These are phyloP conservation scores for Achaetomiella virescens DNA, from an alignment of 495 filamentous ascomycete genomes.

Conservation along the genomic window DNA sequence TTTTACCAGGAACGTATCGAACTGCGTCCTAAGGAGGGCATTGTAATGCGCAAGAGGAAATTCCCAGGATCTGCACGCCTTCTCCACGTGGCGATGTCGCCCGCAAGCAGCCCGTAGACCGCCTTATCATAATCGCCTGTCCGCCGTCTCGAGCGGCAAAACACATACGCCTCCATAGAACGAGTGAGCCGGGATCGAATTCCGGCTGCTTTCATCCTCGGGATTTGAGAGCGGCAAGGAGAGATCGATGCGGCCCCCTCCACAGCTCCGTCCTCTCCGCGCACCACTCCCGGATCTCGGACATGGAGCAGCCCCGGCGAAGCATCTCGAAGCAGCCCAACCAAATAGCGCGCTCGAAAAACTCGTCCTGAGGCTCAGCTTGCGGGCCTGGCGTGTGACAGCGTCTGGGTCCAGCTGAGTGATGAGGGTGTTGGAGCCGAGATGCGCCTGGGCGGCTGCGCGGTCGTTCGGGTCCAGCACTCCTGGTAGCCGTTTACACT, in stretches of 20 bases:
- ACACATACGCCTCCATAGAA: conserved; percentile 78
- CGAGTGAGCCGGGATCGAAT: conserved; percentile 45
- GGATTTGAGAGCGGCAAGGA: conserved; percentile 44
- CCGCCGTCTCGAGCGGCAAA: conserved; percentile 60
- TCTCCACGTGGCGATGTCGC: conserved; percentile 68
- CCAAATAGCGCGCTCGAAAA: conserved; percentile 83
- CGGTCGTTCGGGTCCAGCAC: conserved; percentile 54
- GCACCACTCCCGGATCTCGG: conserved; percentile 74
- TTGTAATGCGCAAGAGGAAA: conserved; percentile 88
- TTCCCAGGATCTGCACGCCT: conserved; percentile 76
- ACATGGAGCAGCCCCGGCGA: conserved; percentile 64
- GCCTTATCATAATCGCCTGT: conserved; percentile 75
- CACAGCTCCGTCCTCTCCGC: conserved; percentile 71
- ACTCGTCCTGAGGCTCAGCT: conserved; percentile 71
- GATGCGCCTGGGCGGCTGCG: conserved; percentile 49
- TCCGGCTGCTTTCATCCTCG: conserved; percentile 30
- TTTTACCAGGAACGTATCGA: conserved; percentile 53
- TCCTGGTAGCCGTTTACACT: conserved; percentile 61
- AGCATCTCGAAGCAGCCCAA: conserved; percentile 84
- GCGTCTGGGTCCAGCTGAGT: conserved; percentile 96
- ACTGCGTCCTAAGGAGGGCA: conserved; percentile 62
- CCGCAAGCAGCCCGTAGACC: conserved; percentile 81
- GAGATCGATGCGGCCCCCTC: conserved; percentile 69
- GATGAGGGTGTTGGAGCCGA: conserved; percentile 59
- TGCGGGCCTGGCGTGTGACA: conserved; percentile 64